A percentile compares a stretch with the other conserved stretches of the same genome.
These are phyloP conservation scores for Mycosphaerella arachidis DNA, from an alignment of 2,329 filamentous ascomycete genomes.

Conservation along the genomic window DNA sequence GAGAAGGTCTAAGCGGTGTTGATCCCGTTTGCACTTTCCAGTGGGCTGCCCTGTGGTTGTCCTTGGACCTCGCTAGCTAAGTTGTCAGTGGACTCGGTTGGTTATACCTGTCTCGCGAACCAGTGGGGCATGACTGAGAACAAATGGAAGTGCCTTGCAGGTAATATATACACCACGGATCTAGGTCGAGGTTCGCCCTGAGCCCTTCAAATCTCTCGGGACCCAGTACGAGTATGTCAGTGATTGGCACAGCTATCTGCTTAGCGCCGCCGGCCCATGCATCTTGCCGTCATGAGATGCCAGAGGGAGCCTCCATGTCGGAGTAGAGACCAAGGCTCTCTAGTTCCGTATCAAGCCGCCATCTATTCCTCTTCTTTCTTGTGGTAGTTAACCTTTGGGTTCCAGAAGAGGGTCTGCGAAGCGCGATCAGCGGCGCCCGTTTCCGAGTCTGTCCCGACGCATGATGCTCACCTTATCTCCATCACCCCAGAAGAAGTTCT, in stretches of 20 bases:
- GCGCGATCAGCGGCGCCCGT: no score
- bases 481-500: conserved; percentile 93
- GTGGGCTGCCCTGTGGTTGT: no score
- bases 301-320: not conserved
- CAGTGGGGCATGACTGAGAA: not conserved
- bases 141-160: not conserved
- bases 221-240: not conserved
- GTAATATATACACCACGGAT: conserved; percentile 38
- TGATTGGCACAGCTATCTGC: conserved; percentile 1
- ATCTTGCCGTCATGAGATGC: not conserved
- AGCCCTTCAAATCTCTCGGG: not conserved
- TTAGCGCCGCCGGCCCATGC: not conserved
- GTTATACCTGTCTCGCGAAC: no score
- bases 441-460: no score
- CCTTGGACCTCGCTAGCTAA: no score
- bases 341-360: not conserved
- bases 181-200: conserved; percentile 60
- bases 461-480: conserved; percentile 75
- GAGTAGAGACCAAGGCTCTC: not conserved
- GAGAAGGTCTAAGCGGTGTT: no score
- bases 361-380: conserved; percentile 5
- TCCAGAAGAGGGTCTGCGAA: conserved; percentile 65
- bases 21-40: no score
- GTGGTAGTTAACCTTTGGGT: conserved; percentile 58
- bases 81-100: no score